These are phyloP conservation scores for Brachypodium distachyon DNA, from an alignment of 202 grass and related monocot species.

Conservation along the genomic window DNA sequence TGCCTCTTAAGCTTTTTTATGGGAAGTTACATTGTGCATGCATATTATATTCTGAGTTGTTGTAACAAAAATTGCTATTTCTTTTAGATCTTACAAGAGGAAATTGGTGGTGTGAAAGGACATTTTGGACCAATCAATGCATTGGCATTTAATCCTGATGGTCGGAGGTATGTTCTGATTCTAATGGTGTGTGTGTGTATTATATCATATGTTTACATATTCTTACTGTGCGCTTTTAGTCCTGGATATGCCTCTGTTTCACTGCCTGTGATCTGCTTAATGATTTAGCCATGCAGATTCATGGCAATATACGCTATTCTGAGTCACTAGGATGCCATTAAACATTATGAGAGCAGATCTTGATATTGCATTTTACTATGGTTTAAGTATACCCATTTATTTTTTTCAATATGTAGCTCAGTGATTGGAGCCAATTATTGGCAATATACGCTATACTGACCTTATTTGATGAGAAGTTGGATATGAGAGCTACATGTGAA, in stretches of 20 bases:
- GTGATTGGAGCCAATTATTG: slow-evolving; percentile 33
- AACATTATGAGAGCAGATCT: slow-evolving; percentile 21
- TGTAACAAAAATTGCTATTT: background rate
- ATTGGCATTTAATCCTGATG: slow-evolving; percentile 91
- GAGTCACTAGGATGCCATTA: slow-evolving; percentile 28
- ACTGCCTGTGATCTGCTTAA: slow-evolving; percentile 10
- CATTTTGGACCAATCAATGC: slow-evolving; percentile 97
- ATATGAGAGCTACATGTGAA: slow-evolving; percentile 14
- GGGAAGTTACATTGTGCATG: background rate
- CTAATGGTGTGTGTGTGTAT: background rate
- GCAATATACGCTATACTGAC: slow-evolving; percentile 42
- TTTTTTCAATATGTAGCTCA: slow-evolving; percentile 4
- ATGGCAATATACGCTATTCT: slow-evolving; percentile 44
- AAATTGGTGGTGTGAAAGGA: slow-evolving; percentile 95
- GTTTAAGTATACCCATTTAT: background rate
- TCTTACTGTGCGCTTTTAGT: background rate
- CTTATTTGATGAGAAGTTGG: slow-evolving; percentile 11
- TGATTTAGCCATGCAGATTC: slow-evolving; percentile 30
- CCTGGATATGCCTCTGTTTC: background rate
- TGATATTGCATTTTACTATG: background rate
- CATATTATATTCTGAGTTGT: slow-evolving; percentile 2
- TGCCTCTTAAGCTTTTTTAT: background rate
- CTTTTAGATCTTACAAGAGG: slow-evolving; percentile 80
- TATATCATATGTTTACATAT: background rate
- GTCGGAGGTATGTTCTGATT: slow-evolving; percentile 45